A percentile compares a stretch with the other conserved stretches of the same genome.
phyloP scores from a whole-genome alignment of 1,284 basidiomycete genomes.

The Cutaneotrichosporon cyanovorans region DNA sequence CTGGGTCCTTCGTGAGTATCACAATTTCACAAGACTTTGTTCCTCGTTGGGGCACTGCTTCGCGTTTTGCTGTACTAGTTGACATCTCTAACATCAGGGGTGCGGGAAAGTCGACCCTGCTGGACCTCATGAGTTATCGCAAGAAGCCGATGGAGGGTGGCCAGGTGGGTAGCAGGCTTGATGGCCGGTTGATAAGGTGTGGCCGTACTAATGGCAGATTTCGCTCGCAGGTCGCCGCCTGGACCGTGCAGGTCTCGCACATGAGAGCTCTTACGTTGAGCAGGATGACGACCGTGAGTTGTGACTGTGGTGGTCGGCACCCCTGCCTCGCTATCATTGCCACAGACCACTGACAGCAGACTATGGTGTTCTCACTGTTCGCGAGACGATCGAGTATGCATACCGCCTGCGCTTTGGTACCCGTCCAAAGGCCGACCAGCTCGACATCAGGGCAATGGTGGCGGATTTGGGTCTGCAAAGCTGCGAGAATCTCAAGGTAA shows the following conservation, averaged over 20 bases:
- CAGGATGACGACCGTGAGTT: constrained; percentile 37
- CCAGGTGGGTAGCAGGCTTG: constrained; percentile 5
- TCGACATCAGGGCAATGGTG: too few species aligned
- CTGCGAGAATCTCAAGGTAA: neutral
- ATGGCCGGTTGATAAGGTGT: too few species aligned
- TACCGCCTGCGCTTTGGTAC: constrained; percentile 1
- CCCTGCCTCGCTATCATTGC: too few species aligned
- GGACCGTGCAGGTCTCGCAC: constrained; percentile 7
- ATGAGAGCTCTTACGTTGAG: constrained; percentile 42
- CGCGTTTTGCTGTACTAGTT: too few species aligned
- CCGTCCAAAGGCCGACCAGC: too few species aligned
- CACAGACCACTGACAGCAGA: too few species aligned
- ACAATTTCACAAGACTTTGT: too few species aligned
- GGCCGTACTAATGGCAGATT: constrained; percentile 5
- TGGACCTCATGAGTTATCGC: constrained; percentile 41
- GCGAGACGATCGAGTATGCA: constrained; percentile 26
- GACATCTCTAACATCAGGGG: too few species aligned
- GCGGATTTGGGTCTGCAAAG: too few species aligned
- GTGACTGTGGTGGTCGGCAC: neutral
- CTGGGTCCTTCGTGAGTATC: constrained; percentile 12
- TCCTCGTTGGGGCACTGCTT: too few species aligned
- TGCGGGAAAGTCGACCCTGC: constrained; percentile 42
- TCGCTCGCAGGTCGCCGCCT: constrained; percentile 14
- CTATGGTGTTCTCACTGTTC: constrained; percentile 44
- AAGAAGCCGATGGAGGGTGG: constrained; percentile 18